phyloP scores from a whole-genome alignment of 75 land plant species.

The Azolla pinnata region DNA sequence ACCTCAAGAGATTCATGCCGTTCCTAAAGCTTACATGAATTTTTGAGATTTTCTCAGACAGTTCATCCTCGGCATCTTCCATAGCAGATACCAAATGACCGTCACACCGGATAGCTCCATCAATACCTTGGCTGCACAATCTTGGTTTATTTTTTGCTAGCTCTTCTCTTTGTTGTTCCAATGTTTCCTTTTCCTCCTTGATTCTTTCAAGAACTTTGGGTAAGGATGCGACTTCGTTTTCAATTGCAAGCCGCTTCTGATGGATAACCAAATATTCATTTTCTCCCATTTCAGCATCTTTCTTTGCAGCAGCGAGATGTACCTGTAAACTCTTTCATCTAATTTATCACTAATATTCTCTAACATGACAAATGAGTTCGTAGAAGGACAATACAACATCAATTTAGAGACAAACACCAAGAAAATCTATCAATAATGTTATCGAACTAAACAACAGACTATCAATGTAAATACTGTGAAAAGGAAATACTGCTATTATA shows the following conservation, averaged over 20 bases:
- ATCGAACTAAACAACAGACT: too few relatives aligned
- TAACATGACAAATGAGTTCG: too few relatives aligned
- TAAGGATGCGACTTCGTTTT: background rate
- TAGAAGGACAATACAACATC: too few relatives aligned
- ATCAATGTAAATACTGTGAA: too few relatives aligned
- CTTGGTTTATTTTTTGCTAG: background rate
- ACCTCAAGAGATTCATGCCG: too few relatives aligned
- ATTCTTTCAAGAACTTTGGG: background rate
- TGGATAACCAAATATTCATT: background rate
- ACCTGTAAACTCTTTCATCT: too few relatives aligned
- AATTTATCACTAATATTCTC: too few relatives aligned
- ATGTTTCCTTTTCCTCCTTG: background rate
- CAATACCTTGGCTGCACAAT: background rate
- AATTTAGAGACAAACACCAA: too few relatives aligned
- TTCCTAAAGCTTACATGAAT: too few relatives aligned
- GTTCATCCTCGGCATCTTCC: background rate
- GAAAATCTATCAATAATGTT: too few relatives aligned
- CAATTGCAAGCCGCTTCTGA: background rate
- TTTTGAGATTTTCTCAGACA: background rate
- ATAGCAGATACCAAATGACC: background rate
- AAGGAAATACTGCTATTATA: too few relatives aligned
- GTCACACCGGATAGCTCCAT: background rate
- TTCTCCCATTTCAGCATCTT: background rate
- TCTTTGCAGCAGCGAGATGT: background rate
- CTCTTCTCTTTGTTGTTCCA: background rate